Evolutionary conservation across 2,329 filamentous ascomycete species (phyloP).

Genomic region (Ambrosiella beaveri): DNA sequence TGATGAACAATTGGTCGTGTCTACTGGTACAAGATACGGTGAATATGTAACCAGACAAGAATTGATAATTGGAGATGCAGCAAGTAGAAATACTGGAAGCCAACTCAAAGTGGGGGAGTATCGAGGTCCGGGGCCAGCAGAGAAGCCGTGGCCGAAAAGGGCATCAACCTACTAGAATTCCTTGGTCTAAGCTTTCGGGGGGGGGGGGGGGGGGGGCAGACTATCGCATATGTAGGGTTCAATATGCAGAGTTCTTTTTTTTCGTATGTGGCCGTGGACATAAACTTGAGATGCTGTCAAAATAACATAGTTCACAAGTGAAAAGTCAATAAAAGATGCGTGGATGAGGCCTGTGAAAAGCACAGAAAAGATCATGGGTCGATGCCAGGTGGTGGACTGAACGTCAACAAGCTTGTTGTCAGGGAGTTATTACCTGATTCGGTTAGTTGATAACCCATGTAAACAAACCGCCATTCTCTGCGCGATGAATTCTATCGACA

Average conservation of each 20-base stretch:
- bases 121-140: constrained; percentile 5
- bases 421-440: neutral
- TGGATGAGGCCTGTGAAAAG: neutral
- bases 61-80: neutral
- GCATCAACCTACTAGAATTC: neutral
- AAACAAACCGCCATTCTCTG: neutral
- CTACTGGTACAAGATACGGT: neutral
- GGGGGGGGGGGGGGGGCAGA: neutral
- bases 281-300: neutral
- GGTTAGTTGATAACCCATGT: neutral
- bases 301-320: neutral
- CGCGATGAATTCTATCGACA: neutral
- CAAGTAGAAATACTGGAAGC: neutral
- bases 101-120: constrained; percentile 12
- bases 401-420: neutral
- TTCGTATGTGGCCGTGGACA: neutral
- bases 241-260: neutral
- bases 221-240: neutral
- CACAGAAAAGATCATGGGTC: neutral
- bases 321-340: neutral
- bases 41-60: neutral
- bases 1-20: neutral
- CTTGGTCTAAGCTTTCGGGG: neutral
- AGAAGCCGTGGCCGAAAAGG: neutral
- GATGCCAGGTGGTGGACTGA: neutral